These are phyloP conservation scores for rapeseed (Brassica napus) DNA, from an alignment of 345 rosid species.

Conservation along the genomic window DNA sequence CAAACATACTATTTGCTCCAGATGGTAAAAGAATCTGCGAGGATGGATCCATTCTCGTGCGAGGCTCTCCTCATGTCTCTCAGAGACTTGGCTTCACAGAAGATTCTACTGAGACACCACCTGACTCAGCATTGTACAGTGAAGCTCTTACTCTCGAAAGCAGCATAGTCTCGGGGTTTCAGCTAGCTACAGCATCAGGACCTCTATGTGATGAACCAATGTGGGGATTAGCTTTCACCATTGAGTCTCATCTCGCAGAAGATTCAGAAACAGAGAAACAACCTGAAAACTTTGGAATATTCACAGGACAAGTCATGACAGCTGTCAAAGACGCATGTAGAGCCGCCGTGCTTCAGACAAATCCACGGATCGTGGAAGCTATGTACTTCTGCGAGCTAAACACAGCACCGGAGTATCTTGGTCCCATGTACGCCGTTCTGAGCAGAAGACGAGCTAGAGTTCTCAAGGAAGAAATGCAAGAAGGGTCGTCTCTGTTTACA, in stretches of 20 bases:
- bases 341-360: slow-evolving; percentile 69
- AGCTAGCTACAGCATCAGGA: slow-evolving; percentile 81
- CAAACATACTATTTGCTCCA: slow-evolving; percentile 84
- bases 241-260: slow-evolving; percentile 58
- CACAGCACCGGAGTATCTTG: slow-evolving; percentile 70
- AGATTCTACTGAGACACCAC: slow-evolving; percentile 32
- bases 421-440: slow-evolving; percentile 81
- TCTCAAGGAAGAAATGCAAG: slow-evolving; percentile 95
- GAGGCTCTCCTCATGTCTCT: slow-evolving; percentile 73
- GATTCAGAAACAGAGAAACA: slow-evolving; percentile 51
- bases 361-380: slow-evolving; percentile 87
- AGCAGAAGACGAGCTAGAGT: slow-evolving; percentile 72
- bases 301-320: slow-evolving; percentile 85
- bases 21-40: slow-evolving; percentile 44
- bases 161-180: slow-evolving; percentile 83
- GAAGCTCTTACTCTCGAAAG: slow-evolving; percentile 71
- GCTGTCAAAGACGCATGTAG: slow-evolving; percentile 84
- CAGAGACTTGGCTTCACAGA: slow-evolving; percentile 67
- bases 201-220: slow-evolving; percentile 89
- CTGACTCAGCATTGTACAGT: slow-evolving; percentile 41
- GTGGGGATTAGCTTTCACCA: slow-evolving; percentile 85
- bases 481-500: slow-evolving; percentile 74
- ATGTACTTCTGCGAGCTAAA: slow-evolving; percentile 88
- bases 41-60: slow-evolving; percentile 53
- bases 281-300: slow-evolving; percentile 64